These are phyloP conservation scores for Citrus medica DNA, from an alignment of 345 rosid species.

Conservation along the genomic window DNA sequence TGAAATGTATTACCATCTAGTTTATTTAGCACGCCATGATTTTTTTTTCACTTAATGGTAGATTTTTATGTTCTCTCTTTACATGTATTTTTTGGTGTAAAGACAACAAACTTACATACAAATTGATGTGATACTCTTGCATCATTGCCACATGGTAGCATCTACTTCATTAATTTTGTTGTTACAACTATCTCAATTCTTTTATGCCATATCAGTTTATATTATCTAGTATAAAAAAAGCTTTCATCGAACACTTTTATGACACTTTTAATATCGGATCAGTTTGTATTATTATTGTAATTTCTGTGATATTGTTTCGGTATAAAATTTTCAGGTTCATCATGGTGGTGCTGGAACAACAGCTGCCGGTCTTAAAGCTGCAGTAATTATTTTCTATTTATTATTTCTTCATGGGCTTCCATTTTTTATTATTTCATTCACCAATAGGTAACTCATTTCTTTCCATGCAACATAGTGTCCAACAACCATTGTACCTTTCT, in stretches of 20 bases:
- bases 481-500: constrained; percentile 55
- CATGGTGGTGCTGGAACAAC: constrained; percentile 67
- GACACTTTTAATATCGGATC: background rate
- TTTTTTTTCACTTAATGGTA: background rate
- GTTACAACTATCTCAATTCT: background rate
- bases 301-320: background rate
- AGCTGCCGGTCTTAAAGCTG: constrained; percentile 65
- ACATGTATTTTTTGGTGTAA: background rate
- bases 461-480: constrained; percentile 38
- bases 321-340: constrained; percentile 34
- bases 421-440: background rate
- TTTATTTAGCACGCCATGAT: background rate
- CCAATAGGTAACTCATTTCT: background rate
- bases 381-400: constrained; percentile 26
- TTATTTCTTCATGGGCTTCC: background rate
- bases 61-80: background rate
- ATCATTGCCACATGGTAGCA: no score
- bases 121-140: no score
- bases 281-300: background rate
- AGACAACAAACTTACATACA: no score
- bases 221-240: background rate
- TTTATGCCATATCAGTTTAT: background rate
- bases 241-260: background rate
- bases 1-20: background rate
- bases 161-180: background rate